Evolutionary conservation across 345 rosid genomes (phyloP), one percentile per base, ranked within the genome.

Genomic region (Odontarrhena argentea): DNA sequence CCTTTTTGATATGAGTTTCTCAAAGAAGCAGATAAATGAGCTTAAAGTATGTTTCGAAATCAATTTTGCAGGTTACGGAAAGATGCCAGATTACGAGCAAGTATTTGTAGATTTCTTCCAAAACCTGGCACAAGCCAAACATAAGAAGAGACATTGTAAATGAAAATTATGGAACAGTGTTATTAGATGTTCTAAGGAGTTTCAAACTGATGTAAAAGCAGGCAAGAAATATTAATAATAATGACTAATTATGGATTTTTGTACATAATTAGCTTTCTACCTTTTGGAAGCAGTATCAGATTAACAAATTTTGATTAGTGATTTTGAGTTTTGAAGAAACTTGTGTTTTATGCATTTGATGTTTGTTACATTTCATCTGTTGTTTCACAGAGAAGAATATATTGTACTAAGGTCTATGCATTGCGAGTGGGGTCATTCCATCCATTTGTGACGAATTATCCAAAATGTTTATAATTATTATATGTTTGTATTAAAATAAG

Each of bases 41-140:
- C 9, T 3, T 12, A 6, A 5, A 35, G 7, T 47, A 11, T 60
- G 35, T 58, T 43, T 43, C 5, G 25, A 63, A 56, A 57, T 68
- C 9, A 32, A 47, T 40, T 2, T 67, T 74, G 81, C 86, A 92
- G 98, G 98, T 35, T 93, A 76, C 5, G 98, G 97, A 45, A 93
- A 93, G 74, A 63, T 90, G 86, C 98, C 94, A 7, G 96, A 78
- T 61, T 93, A 93, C 25, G 97, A 93, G 79, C 81, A 80, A 68
- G 77, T 86, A 3, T 86, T 93, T 76, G 87, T 94, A 9, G 97
- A 93, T 65, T 93, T 93, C 80, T 75, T 93, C 47, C 74, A 84
- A 67, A 79, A 74, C 55, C 70, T 83, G 45, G 76, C 55, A 51
- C 81, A 69, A 65, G 74, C 74, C 71, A 76, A 82, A 70, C 61